Evolutionary conservation across 228 moss, liverwort and hornwort genomes (phyloP).

Genomic region (Sphagnum magellanicum): DNA sequence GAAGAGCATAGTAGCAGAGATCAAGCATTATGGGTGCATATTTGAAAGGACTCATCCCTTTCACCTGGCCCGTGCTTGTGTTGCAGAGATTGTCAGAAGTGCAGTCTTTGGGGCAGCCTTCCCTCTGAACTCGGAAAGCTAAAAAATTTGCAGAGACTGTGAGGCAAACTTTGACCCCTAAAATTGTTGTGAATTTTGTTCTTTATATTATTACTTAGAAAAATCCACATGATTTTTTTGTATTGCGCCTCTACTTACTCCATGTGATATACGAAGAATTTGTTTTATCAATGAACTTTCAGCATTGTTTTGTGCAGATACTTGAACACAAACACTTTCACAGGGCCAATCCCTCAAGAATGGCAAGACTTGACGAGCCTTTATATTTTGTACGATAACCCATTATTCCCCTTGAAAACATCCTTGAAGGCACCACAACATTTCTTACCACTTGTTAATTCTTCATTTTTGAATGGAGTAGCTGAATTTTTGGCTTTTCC

Average conservation of each 20-base stretch:
- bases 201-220: too few species aligned
- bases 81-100: slow-evolving; percentile 45
- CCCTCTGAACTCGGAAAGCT: slow-evolving; percentile 40
- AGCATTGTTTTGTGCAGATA: slow-evolving; percentile 13
- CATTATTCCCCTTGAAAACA: too few species aligned
- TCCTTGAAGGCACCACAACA: too few species aligned
- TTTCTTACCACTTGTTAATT: too few species aligned
- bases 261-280: too few species aligned
- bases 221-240: too few species aligned
- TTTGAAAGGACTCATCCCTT: too few species aligned
- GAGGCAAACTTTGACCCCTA: neutral
- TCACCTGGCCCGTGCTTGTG: neutral
- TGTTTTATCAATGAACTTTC: neutral
- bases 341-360: slow-evolving; percentile 29
- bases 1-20: too few species aligned
- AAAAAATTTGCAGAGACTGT: slow-evolving; percentile 31
- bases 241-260: too few species aligned
- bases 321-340: slow-evolving; percentile 25
- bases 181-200: too few species aligned
- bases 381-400: slow-evolving; percentile 21
- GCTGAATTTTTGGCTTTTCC: too few species aligned
- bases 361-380: slow-evolving; percentile 20
- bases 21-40: neutral
- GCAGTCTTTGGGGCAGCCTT: slow-evolving; percentile 44
- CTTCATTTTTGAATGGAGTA: too few species aligned